These are phyloP conservation scores for Nasturtium officinale DNA, from an alignment of 345 rosid species.

Conservation along the genomic window DNA sequence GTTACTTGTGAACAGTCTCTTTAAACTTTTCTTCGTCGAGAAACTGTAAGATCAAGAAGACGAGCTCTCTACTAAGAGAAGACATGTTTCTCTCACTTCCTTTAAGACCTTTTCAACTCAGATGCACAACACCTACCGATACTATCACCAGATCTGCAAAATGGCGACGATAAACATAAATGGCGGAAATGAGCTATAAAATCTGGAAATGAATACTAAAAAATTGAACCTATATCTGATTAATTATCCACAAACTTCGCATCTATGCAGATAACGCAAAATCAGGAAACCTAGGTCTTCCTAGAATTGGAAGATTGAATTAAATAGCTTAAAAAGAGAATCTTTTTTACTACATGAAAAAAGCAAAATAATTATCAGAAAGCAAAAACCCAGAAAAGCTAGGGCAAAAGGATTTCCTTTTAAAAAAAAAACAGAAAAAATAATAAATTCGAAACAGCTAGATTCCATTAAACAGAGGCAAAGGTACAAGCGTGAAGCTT, in stretches of 20 bases:
- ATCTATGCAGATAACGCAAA: constrained; percentile 35
- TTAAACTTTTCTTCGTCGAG: constrained; percentile 98
- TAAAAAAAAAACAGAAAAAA: too few relatives aligned
- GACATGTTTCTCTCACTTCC: constrained; percentile 65
- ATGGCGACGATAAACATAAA: constrained; percentile 21
- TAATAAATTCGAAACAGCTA: constrained; percentile 39
- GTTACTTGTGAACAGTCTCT: constrained; percentile 98
- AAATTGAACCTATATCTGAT: constrained; percentile 43
- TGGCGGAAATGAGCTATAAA: constrained; percentile 39
- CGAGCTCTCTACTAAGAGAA: constrained; percentile 98
- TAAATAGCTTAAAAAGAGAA: constrained; percentile 42
- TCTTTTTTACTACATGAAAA: constrained; percentile 48
- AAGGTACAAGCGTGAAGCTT: constrained; percentile 39
- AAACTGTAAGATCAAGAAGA: constrained; percentile 97
- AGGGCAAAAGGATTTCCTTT: constrained; percentile 10
- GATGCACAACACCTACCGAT: constrained; percentile 42
- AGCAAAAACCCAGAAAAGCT: constrained; percentile 43
- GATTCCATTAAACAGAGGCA: constrained; percentile 47
- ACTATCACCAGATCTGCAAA: constrained; percentile 65
- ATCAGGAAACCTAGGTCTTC: constrained; percentile 33
- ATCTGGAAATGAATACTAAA: constrained; percentile 44
- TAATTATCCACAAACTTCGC: constrained; percentile 31
- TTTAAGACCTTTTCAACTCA: constrained; percentile 37
- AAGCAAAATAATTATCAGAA: constrained; percentile 34
- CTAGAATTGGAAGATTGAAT: constrained; percentile 43